phyloP scores from a whole-genome alignment of 176 grass and related monocot species.

The Aegilops longissima region DNA sequence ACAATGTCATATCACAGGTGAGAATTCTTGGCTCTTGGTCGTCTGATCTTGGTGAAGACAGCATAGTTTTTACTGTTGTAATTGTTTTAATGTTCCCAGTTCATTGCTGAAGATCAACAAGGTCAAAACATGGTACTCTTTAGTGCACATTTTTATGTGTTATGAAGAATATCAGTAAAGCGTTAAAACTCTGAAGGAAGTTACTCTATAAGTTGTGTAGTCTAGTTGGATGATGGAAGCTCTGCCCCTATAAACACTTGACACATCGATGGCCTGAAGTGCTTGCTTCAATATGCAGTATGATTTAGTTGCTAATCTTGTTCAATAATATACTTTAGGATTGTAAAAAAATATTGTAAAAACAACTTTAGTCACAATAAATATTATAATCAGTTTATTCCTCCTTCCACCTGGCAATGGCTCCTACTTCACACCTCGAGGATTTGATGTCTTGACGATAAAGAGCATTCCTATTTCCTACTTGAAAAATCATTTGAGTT shows the following conservation, averaged over 20 bases:
- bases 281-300: not conserved
- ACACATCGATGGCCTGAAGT: not conserved
- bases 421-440: not conserved
- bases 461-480: not conserved
- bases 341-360: not conserved
- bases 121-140: not conserved
- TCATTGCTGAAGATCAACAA: not conserved
- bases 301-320: not conserved
- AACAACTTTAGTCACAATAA: not conserved
- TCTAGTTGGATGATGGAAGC: too few species aligned
- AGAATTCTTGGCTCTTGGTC: not conserved
- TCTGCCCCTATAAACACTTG: not conserved
- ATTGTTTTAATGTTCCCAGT: not conserved
- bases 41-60: not conserved
- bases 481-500: not conserved
- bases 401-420: not conserved
- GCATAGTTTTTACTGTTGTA: too few species aligned
- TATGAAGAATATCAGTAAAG: too few species aligned
- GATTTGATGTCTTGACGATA: too few species aligned
- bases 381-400: not conserved
- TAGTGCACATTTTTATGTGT: too few species aligned
- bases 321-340: not conserved
- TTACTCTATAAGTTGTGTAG: too few species aligned
- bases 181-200: too few species aligned
- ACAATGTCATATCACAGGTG: not conserved